These are phyloP conservation scores for Podospora comata DNA, from an alignment of 495 filamentous ascomycete species.

Conservation along the genomic window DNA sequence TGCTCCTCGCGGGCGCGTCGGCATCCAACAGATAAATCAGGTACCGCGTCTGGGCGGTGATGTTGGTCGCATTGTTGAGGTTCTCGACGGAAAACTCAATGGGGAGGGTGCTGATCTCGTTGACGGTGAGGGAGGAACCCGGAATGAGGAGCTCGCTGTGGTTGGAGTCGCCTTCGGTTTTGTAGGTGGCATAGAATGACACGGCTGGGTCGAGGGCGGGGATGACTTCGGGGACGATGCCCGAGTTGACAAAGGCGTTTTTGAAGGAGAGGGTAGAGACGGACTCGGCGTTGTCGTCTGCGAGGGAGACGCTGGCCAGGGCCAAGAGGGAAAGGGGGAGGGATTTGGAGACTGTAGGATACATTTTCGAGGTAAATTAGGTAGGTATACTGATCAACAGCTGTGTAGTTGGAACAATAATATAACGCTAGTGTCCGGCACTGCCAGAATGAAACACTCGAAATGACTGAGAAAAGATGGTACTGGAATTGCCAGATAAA, in stretches of 20 bases:
- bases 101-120: slow-evolving; percentile 18
- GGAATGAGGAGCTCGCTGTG: slow-evolving; percentile 23
- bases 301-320: slow-evolving; percentile 11
- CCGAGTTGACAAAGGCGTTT: slow-evolving; percentile 22
- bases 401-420: not conserved
- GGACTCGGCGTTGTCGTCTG: slow-evolving; percentile 22
- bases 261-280: slow-evolving; percentile 29
- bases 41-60: slow-evolving; percentile 22
- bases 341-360: not conserved
- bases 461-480: not conserved
- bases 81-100: slow-evolving; percentile 31
- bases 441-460: slow-evolving; percentile 3
- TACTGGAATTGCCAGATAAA: not conserved
- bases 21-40: slow-evolving; percentile 31
- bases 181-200: slow-evolving; percentile 28
- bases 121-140: slow-evolving; percentile 18
- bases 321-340: slow-evolving; percentile 16
- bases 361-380: not conserved
- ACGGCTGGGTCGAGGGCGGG: slow-evolving; percentile 29
- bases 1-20: slow-evolving; percentile 24
- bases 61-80: slow-evolving; percentile 27
- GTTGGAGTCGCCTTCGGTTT: slow-evolving; percentile 13
- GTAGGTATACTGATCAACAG: not conserved
- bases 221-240: slow-evolving; percentile 31
- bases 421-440: slow-evolving; percentile 9